Base-by-base conservation (phyloP, 129 eudicot species). In the Tagetes erecta region DNA sequence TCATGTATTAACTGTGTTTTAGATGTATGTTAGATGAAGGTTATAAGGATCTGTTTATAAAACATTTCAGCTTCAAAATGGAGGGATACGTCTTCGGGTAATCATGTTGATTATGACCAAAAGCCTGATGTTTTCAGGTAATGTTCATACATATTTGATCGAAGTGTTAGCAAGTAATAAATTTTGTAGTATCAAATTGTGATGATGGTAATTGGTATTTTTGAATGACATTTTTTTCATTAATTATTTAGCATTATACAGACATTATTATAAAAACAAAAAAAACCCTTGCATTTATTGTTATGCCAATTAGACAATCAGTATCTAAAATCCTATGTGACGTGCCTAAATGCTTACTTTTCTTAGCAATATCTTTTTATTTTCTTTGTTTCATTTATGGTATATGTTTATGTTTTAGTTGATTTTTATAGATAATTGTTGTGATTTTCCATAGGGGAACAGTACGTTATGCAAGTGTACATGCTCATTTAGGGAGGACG, bases 401-500 rank as follows among this genome's bases (percentile, higher is more conserved):
- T 59, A 36, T 52, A 5, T 57, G 38, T 14, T 70, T 37, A 1
- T 45, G 44, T 71, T 39, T 35, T 36, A 13, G 44, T 36, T 62
- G 44, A 4, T 12, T 62, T 62, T 12, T 62, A 12, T 11, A 1
- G 27, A 36, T 60, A 62, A 62, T 11, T 5, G 44, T 62, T 62
- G 67, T 27, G 36, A 34, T 35, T 66, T 31, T 3, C 30, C 27
- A 73, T 81, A 92, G 98, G 87, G 98, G 98, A 59, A 92, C 98
- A 36, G 95, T 92, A 37, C 95, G 98, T 47, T 92, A 92, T 71
- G 98, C 98, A 37, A 89, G 98, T 77, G 98, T 86, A 36, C 98
- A 92, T 92, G 98, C 98, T 46, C 98, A 92, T 83, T 86, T 92
- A 78, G 98, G 98, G 57, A 86, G 98, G 81, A 92, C 92, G 4